Conservation (phyloP, 2,329 filamentous ascomycete species). For the Apiospora hydei region DNA sequence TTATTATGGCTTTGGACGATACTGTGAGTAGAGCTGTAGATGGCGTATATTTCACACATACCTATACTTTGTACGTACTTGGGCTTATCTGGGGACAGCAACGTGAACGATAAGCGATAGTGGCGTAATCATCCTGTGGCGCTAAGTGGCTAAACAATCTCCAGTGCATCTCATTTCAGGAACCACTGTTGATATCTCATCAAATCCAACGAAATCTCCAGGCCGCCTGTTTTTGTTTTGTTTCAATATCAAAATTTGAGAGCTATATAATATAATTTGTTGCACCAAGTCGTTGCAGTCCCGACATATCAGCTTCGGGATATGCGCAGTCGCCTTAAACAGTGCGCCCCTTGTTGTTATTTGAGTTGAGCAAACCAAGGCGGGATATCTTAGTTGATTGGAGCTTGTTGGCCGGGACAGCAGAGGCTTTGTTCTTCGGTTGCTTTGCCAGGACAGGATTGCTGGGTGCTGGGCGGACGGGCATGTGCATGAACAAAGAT, state of each 20-base stretch:
- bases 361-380: background rate
- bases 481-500: constrained; percentile 22
- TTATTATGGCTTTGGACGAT: background rate
- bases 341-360: background rate
- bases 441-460: background rate
- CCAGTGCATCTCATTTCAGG: constrained; percentile 18
- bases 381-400: background rate
- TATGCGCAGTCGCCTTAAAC: background rate
- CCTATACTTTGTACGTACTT: background rate
- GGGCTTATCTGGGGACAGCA: background rate
- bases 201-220: background rate
- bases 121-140: constrained; percentile 3
- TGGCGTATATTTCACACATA: background rate
- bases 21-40: background rate
- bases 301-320: background rate
- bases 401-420: background rate
- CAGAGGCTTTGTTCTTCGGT: background rate
- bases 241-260: background rate
- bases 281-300: background rate
- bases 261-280: background rate
- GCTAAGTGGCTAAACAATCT: background rate
- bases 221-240: background rate
- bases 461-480: background rate
- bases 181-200: constrained; percentile 19
- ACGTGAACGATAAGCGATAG: constrained; percentile 10